Conservation (phyloP, 352 stramenopile genomes). For the Phytophthora citrophthora region DNA sequence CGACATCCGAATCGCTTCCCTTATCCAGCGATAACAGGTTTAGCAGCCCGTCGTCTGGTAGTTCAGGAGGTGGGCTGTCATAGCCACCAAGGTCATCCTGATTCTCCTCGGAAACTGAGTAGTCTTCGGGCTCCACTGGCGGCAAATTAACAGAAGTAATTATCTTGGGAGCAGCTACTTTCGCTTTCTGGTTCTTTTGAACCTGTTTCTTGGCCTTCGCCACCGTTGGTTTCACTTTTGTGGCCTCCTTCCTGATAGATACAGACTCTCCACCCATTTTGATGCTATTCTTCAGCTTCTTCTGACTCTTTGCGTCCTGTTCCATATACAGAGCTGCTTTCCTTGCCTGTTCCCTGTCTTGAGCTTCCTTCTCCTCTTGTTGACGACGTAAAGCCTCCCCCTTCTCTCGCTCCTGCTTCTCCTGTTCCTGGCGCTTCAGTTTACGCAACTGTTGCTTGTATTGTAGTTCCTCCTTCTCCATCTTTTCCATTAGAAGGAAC, state of each 20-base stretch:
- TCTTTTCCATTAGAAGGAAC: constrained; percentile 51
- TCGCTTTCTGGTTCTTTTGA: constrained; percentile 14
- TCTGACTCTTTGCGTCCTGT: constrained; percentile 18
- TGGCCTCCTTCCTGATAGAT: constrained; percentile 3
- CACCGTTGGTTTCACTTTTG: constrained; percentile 12
- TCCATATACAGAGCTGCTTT: neutral
- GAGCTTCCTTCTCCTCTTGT: constrained; percentile 6
- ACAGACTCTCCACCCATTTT: constrained; percentile 26
- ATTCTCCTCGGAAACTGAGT: constrained; percentile 22
- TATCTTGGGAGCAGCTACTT: constrained; percentile 16
- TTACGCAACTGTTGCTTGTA: constrained; percentile 39
- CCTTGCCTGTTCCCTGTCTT: constrained; percentile 7
- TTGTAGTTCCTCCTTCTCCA: constrained; percentile 57
- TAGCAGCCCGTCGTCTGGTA: constrained; percentile 55
- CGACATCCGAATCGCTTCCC: constrained; percentile 56
- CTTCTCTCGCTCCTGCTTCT: constrained; percentile 28
- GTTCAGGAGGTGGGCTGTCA: constrained; percentile 27
- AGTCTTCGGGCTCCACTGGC: constrained; percentile 10
- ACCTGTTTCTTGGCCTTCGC: constrained; percentile 11
- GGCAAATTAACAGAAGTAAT: constrained; percentile 26
- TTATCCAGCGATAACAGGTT: constrained; percentile 60
- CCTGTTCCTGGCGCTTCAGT: constrained; percentile 29
- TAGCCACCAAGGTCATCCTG: constrained; percentile 22
- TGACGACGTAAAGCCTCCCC: constrained; percentile 20
- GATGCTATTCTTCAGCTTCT: constrained; percentile 6